Conservation (phyloP, 805 yeast species). For the Saccharomycopsis sp. region DNA sequence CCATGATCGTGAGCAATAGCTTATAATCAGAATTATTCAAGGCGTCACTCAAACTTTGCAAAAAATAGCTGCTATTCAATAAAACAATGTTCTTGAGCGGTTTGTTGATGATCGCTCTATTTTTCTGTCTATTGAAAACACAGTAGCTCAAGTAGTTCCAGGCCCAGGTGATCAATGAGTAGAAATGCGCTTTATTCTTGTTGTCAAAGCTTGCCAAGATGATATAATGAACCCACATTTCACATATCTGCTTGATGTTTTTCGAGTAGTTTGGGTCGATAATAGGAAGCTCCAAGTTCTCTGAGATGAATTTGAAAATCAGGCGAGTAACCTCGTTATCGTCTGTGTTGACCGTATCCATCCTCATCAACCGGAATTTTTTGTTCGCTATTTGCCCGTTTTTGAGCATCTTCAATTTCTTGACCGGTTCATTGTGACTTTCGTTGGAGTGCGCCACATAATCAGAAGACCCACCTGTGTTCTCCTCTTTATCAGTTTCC, state of each 20-base stretch:
- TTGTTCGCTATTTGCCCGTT: background rate
- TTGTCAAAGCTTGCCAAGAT: background rate
- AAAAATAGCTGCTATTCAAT: conserved; percentile 1
- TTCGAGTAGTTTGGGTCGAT: conserved; percentile 2
- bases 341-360: background rate
- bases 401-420: background rate
- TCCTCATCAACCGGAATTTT: conserved; percentile 1
- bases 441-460: background rate
- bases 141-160: conserved; percentile 5
- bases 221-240: conserved; percentile 11
- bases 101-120: background rate
- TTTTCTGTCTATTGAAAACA: background rate
- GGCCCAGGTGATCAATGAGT: conserved; percentile 16
- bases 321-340: background rate
- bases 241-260: conserved; percentile 4
- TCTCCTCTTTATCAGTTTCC: no score
- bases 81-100: conserved; percentile 9
- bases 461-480: background rate
- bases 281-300: conserved; percentile 13
- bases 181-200: conserved; percentile 4
- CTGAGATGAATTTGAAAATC: conserved; percentile 5
- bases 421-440: background rate
- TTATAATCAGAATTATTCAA: conserved; percentile 7
- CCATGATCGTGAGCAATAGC: conserved; percentile 9
- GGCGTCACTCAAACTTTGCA: conserved; percentile 3